A percentile compares a stretch with the other conserved stretches of the same genome.
Evolutionary conservation across 2,329 filamentous ascomycete species (phyloP).

Genomic region (Thermoascus crustaceus): DNA sequence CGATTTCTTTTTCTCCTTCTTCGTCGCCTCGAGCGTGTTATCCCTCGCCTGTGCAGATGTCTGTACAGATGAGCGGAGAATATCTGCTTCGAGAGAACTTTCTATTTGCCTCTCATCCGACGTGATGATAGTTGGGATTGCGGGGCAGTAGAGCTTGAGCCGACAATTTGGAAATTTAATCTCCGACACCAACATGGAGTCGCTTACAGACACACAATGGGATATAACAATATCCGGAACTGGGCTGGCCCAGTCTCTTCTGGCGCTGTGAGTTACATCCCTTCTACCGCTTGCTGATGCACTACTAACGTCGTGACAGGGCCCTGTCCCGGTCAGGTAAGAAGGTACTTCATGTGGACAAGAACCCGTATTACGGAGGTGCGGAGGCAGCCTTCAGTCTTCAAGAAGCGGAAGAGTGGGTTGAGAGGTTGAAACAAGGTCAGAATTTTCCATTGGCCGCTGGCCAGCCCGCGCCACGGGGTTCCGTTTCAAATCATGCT

Average conservation of each 20-base stretch:
- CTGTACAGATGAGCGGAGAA: too few species aligned
- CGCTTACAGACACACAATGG: conserved; percentile 64
- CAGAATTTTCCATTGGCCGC: conserved; percentile 8
- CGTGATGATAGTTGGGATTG: conserved; percentile 16
- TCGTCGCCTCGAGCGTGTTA: neutral
- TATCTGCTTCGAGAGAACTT: neutral
- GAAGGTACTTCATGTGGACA: conserved; percentile 83
- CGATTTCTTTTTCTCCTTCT: conserved; percentile 11
- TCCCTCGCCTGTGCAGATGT: neutral
- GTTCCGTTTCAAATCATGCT: conserved; percentile 8
- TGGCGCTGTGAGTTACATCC: conserved; percentile 57
- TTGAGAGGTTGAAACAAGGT: conserved; percentile 38
- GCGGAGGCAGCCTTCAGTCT: conserved; percentile 78
- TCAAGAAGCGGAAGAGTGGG: conserved; percentile 73
- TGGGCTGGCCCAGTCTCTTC: conserved; percentile 67
- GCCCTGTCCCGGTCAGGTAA: conserved; percentile 86
- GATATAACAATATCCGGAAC: conserved; percentile 74
- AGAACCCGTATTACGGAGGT: conserved; percentile 81
- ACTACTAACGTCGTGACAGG: conserved; percentile 57
- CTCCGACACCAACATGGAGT: conserved; percentile 53
- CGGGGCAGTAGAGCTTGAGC: neutral
- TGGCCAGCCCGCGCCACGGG: neutral
- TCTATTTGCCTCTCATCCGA: conserved; percentile 2
- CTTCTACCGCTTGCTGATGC: conserved; percentile 7
- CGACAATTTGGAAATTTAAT: neutral